phyloP scores from a whole-genome alignment of 2,329 filamentous ascomycete species.

The Colletotrichum paranaense region DNA sequence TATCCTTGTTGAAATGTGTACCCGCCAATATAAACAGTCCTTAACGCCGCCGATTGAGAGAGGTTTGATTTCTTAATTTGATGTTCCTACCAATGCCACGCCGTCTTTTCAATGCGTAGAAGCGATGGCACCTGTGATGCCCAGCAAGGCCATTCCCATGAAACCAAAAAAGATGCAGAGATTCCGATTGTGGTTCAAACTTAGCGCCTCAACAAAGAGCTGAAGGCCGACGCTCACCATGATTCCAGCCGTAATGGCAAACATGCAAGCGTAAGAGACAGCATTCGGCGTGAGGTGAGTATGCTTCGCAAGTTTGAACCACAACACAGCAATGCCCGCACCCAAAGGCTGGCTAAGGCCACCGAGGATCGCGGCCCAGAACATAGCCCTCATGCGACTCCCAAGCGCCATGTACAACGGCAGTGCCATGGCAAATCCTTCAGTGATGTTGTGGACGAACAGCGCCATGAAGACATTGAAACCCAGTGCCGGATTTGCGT shows the following conservation, averaged over 20 bases:
- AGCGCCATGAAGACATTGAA: slow-evolving; percentile 94
- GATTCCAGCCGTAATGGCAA: slow-evolving; percentile 90
- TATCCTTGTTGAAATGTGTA: background rate
- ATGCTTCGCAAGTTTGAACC: slow-evolving; percentile 78
- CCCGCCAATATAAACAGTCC: slow-evolving; percentile 3
- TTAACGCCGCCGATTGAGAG: slow-evolving; percentile 7
- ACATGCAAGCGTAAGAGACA: slow-evolving; percentile 82
- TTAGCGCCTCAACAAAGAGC: slow-evolving; percentile 87
- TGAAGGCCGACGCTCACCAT: slow-evolving; percentile 95
- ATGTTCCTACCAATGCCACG: background rate
- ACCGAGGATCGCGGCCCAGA: slow-evolving; percentile 85
- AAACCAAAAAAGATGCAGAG: slow-evolving; percentile 86
- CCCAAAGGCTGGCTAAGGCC: slow-evolving; percentile 90
- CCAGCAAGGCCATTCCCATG: slow-evolving; percentile 87
- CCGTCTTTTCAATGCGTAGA: slow-evolving; percentile 24
- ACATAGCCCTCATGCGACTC: slow-evolving; percentile 83
- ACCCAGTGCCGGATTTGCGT: slow-evolving; percentile 89
- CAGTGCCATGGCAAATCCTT: slow-evolving; percentile 94
- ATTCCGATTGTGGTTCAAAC: slow-evolving; percentile 81
- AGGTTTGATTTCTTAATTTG: background rate
- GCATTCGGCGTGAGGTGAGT: slow-evolving; percentile 62
- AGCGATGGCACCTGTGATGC: slow-evolving; percentile 76
- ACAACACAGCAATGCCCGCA: slow-evolving; percentile 84
- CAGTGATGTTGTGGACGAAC: slow-evolving; percentile 98
- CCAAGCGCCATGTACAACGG: slow-evolving; percentile 92